A percentile compares a stretch with the other conserved stretches of the same genome.
phyloP scores from a whole-genome alignment of 805 yeast species.

The Trichomonascus vanleenenianus region DNA sequence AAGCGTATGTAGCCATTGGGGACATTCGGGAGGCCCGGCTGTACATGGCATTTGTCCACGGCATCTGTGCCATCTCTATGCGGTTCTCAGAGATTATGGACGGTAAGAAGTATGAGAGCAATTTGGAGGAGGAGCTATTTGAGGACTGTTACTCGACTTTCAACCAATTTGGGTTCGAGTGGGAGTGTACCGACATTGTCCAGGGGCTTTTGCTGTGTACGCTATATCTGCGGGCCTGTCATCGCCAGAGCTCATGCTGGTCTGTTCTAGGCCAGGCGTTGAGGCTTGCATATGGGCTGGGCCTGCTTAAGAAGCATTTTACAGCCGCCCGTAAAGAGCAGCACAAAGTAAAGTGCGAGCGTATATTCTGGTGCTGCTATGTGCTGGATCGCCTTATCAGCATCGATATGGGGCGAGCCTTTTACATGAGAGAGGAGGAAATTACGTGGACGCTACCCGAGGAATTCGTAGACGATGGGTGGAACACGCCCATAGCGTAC shows the following conservation, averaged over 20 bases:
- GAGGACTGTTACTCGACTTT: conserved; percentile 34
- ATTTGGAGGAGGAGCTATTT: conserved; percentile 38
- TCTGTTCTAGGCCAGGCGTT: conserved; percentile 37
- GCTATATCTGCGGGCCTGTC: conserved; percentile 36
- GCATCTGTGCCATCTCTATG: conserved; percentile 43
- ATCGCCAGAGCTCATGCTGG: conserved; percentile 39
- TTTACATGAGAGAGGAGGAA: conserved; percentile 32
- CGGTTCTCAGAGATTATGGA: conserved; percentile 40
- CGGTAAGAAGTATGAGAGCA: conserved; percentile 15
- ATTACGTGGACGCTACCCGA: conserved; percentile 24
- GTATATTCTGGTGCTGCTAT: conserved; percentile 50
- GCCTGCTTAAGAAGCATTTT: conserved; percentile 28
- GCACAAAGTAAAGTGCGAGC: conserved; percentile 40
- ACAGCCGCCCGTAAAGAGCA: conserved; percentile 15
- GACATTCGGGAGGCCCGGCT: conserved; percentile 28
- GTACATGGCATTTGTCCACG: conserved; percentile 43
- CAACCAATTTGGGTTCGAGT: conserved; percentile 38
- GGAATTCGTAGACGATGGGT: conserved; percentile 34
- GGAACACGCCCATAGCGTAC: conserved; percentile 36
- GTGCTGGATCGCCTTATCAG: conserved; percentile 47
- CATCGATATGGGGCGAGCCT: conserved; percentile 44
- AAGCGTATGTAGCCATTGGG: conserved; percentile 21
- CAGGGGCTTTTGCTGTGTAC: conserved; percentile 44
- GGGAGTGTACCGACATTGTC: conserved; percentile 45
- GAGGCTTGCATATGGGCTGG: conserved; percentile 39